Evolutionary conservation across 75 land plant species (phyloP).

Genomic region (Sequoiadendron giganteum): DNA sequence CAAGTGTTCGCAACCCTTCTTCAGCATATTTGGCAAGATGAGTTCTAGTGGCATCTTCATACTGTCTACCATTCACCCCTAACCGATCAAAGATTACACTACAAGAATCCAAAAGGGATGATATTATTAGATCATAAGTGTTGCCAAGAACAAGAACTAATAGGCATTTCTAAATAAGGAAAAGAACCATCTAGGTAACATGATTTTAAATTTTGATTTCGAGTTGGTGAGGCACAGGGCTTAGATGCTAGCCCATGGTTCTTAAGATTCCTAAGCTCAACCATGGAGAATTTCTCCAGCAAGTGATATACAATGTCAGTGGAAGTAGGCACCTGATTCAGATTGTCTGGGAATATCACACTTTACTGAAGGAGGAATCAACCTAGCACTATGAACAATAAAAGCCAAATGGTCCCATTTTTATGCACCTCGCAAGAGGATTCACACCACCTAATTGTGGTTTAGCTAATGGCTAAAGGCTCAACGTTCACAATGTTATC

Average conservation of each 20-base stretch:
- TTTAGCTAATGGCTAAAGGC: neutral
- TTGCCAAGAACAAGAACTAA: neutral
- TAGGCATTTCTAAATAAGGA: neutral
- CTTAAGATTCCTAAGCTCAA: neutral
- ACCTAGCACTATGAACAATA: neutral
- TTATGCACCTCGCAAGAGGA: neutral
- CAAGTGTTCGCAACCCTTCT: slow-evolving; percentile 73
- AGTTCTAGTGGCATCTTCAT: slow-evolving; percentile 48
- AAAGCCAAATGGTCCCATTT: neutral
- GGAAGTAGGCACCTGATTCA: neutral
- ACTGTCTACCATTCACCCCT: slow-evolving; percentile 47
- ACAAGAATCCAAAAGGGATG: slow-evolving; percentile 7
- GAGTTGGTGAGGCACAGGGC: neutral
- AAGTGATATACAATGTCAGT: neutral
- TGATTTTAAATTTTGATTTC: neutral
- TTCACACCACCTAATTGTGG: neutral
- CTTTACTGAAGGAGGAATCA: neutral
- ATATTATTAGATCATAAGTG: neutral
- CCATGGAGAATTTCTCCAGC: neutral
- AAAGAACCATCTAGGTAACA: neutral
- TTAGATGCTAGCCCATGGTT: neutral
- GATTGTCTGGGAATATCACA: neutral
- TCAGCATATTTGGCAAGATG: slow-evolving; percentile 76
- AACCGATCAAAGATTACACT: slow-evolving; percentile 73
- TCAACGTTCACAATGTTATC: neutral